These are phyloP conservation scores for Erysimum cheiri DNA, from an alignment of 441 rosid genomes.

Conservation along the genomic window DNA sequence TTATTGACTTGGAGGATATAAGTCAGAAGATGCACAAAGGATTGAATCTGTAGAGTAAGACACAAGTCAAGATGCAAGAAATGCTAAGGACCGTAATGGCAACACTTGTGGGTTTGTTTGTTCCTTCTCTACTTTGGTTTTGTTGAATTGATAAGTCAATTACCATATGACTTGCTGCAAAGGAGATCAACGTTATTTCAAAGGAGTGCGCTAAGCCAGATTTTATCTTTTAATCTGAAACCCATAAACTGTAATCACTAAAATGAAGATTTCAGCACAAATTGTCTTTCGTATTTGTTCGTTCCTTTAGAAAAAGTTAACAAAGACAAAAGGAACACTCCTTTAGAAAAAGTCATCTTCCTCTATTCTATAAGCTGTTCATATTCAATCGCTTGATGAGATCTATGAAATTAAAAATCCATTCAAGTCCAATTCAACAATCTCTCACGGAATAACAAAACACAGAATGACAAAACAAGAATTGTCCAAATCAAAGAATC, in stretches of 20 bases:
- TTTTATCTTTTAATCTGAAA: neutral
- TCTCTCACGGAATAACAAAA: no score
- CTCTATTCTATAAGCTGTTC: no score
- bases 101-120: neutral
- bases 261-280: neutral
- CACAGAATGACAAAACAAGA: no score
- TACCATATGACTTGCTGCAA: slow-evolving; percentile 34
- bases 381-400: no score
- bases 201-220: slow-evolving; percentile 6
- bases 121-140: neutral
- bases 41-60: slow-evolving; percentile 54
- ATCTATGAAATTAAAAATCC: no score
- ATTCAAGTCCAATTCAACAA: no score
- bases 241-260: neutral
- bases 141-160: slow-evolving; percentile 31
- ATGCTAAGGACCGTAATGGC: neutral
- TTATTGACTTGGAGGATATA: slow-evolving; percentile 68
- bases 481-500: no score
- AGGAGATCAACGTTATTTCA: slow-evolving; percentile 5
- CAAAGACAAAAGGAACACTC: neutral
- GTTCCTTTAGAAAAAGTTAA: neutral
- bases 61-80: slow-evolving; percentile 14
- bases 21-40: slow-evolving; percentile 58
- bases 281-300: neutral
- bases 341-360: no score